Evolutionary conservation across 2,329 filamentous ascomycete genomes (phyloP).

Genomic region (Ophiostoma australiae): DNA sequence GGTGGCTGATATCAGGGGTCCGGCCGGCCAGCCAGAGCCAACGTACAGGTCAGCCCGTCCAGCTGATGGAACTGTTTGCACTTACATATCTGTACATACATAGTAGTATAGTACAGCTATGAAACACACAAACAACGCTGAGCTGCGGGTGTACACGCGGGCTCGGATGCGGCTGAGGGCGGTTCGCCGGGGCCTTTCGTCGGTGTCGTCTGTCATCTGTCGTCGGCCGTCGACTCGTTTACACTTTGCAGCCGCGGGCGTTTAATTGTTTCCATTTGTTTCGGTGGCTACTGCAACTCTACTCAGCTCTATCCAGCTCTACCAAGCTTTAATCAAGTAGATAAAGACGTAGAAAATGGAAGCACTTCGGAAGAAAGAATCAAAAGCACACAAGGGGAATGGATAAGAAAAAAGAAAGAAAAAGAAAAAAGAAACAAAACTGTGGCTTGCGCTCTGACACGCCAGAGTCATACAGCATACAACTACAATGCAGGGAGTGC

Average conservation of each 20-base stretch:
- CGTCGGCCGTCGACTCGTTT: neutral
- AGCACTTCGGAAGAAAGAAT: neutral
- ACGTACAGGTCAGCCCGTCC: neutral
- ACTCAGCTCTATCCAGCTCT: neutral
- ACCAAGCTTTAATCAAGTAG: neutral
- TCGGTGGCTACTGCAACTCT: neutral
- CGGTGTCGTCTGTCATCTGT: too few species aligned
- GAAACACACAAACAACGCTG: neutral
- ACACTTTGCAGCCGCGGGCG: neutral
- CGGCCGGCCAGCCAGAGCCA: neutral
- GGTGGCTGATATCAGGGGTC: conserved; percentile 3
- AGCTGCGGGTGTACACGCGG: neutral
- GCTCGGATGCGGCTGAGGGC: neutral
- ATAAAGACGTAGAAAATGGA: neutral
- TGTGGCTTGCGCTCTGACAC: neutral
- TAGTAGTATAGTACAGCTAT: neutral
- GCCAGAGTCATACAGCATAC: neutral
- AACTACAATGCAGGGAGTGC: neutral
- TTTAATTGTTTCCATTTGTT: conserved; percentile 7
- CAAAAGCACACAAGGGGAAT: neutral
- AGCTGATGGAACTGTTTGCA: neutral
- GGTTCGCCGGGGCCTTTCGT: neutral
- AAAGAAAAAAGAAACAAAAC: neutral
- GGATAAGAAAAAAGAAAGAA: neutral
- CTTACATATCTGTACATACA: too few species aligned